Percentiles rank a stretch among this genome's conserved stretches.
Conservation (phyloP, 495 filamentous ascomycete genomes). For the Massariosphaeria phaeospora region DNA sequence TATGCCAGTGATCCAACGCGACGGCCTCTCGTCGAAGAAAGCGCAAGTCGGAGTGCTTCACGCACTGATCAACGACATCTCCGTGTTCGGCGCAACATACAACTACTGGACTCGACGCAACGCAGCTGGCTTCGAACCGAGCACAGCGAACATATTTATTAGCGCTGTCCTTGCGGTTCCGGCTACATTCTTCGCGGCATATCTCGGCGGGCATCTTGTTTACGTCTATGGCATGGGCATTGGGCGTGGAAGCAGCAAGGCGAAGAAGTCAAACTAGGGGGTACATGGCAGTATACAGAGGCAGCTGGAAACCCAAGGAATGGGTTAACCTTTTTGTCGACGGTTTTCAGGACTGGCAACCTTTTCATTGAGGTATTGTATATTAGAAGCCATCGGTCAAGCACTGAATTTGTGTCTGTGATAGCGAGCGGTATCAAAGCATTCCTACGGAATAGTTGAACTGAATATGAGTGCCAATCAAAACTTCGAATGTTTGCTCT, state of each 20-base stretch:
- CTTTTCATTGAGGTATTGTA: too few relatives aligned
- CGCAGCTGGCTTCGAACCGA: slow-evolving; percentile 9
- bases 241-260: slow-evolving; percentile 16
- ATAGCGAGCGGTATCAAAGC: too few relatives aligned
- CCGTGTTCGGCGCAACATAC: slow-evolving; percentile 15
- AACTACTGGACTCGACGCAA: slow-evolving; percentile 26
- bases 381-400: too few relatives aligned
- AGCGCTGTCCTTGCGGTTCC: slow-evolving; percentile 21
- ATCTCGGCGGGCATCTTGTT: slow-evolving; percentile 26
- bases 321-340: too few relatives aligned
- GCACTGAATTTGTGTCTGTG: too few relatives aligned
- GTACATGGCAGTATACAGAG: too few relatives aligned
- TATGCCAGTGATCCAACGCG: slow-evolving; percentile 23
- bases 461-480: too few relatives aligned
- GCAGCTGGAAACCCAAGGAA: too few relatives aligned
- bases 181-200: slow-evolving; percentile 20
- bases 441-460: too few relatives aligned
- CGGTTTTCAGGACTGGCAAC: too few relatives aligned
- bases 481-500: too few relatives aligned
- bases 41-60: slow-evolving; percentile 18
- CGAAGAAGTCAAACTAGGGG: slow-evolving; percentile 25
- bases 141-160: slow-evolving; percentile 15
- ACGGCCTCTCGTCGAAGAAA: slow-evolving; percentile 17
- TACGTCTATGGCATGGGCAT: slow-evolving; percentile 34
- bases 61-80: slow-evolving; percentile 21